phyloP scores from a whole-genome alignment of 257 asterid genomes.

The Penstemon davidsonii region DNA sequence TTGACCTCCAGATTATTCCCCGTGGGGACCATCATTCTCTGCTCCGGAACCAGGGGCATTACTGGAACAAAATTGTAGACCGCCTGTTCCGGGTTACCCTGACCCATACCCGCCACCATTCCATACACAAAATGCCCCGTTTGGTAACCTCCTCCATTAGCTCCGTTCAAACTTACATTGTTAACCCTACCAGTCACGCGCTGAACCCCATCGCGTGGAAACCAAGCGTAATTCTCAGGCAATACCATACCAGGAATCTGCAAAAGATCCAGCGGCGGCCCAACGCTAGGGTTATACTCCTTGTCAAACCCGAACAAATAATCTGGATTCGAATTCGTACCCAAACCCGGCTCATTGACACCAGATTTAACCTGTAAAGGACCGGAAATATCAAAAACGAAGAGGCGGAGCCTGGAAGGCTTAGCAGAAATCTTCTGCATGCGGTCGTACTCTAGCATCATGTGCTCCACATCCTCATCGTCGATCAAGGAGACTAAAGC shows the following conservation, averaged over 20 bases:
- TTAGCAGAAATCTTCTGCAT: slow-evolving; percentile 42
- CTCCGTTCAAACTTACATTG: slow-evolving; percentile 20
- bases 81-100: slow-evolving; percentile 44
- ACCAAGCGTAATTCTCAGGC: slow-evolving; percentile 32
- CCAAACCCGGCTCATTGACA: slow-evolving; percentile 22
- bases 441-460: slow-evolving; percentile 84
- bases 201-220: slow-evolving; percentile 13
- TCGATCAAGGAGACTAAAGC: slow-evolving; percentile 61
- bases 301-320: slow-evolving; percentile 81
- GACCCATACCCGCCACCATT: slow-evolving; percentile 30
- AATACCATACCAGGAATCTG: slow-evolving; percentile 50
- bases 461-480: slow-evolving; percentile 82
- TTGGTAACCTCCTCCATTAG: slow-evolving; percentile 35
- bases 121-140: slow-evolving; percentile 36
- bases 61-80: slow-evolving; percentile 45
- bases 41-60: slow-evolving; percentile 34
- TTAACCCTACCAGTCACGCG: slow-evolving; percentile 27
- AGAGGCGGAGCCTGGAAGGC: slow-evolving; percentile 59
- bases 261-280: slow-evolving; percentile 44
- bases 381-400: slow-evolving; percentile 39
- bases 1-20: slow-evolving; percentile 31
- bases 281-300: slow-evolving; percentile 47
- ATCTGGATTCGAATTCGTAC: slow-evolving; percentile 54
- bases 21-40: slow-evolving; percentile 32
- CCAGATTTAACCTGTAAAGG: slow-evolving; percentile 27